Evolutionary conservation across 202 grass and related monocot genomes (phyloP).

Genomic region (Saccharum hybrid): DNA sequence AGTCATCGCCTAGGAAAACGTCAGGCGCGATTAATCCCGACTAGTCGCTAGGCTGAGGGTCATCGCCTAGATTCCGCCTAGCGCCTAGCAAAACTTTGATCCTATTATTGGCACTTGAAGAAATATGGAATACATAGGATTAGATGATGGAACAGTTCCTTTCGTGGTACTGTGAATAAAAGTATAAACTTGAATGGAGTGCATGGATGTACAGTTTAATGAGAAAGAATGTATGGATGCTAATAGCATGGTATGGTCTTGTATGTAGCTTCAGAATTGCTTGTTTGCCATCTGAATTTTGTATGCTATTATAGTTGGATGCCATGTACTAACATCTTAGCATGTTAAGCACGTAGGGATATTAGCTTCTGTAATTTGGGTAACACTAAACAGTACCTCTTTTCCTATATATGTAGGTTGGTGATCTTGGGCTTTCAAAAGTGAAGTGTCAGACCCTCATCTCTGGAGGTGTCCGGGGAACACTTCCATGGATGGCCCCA

Average conservation of each 20-base stretch:
- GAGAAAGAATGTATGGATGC: conserved; percentile 5
- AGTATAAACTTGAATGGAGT: neutral
- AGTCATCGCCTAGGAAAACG: no score
- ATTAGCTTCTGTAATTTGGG: conserved; percentile 1
- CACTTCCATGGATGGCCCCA: conserved; percentile 96
- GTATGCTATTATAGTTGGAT: neutral
- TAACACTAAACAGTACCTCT: neutral
- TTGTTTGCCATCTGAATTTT: conserved; percentile 30
- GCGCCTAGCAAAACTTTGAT: no score
- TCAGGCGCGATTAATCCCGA: no score
- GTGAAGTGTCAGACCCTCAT: conserved; percentile 96
- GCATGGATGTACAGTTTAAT: neutral
- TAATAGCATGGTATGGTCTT: neutral
- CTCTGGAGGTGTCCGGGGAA: conserved; percentile 91
- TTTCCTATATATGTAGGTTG: conserved; percentile 59
- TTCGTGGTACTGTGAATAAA: neutral
- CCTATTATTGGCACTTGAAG: neutral
- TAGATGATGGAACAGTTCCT: neutral
- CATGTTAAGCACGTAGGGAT: conserved; percentile 1
- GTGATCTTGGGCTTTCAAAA: conserved; percentile 95
- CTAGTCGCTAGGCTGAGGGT: no score
- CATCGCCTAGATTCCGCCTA: no score
- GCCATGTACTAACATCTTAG: neutral
- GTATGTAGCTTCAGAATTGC: neutral
- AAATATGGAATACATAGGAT: neutral